Evolutionary conservation across 1,139 yeast genomes (phyloP).

Genomic region (Casaregolazyma lundiana): DNA sequence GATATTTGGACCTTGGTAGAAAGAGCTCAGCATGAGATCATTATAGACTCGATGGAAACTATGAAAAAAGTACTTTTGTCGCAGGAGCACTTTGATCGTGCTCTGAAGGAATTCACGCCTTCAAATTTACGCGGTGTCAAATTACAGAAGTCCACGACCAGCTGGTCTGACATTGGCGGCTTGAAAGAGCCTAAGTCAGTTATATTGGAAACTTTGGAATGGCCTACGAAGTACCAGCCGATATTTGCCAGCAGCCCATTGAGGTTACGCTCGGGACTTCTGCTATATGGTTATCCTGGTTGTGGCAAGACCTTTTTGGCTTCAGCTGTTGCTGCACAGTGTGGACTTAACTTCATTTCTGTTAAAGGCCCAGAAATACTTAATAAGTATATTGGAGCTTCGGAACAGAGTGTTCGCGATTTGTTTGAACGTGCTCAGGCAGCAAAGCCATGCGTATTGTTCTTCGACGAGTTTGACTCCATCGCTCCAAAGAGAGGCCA

Average conservation of each 20-base stretch:
- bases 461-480: slow-evolving; percentile 95
- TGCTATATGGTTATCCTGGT: slow-evolving; percentile 94
- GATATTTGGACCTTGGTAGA: slow-evolving; percentile 73
- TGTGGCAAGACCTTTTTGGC: slow-evolving; percentile 95
- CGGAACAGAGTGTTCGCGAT: slow-evolving; percentile 91
- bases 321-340: slow-evolving; percentile 89
- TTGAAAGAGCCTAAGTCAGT: slow-evolving; percentile 68
- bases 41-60: slow-evolving; percentile 20
- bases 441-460: slow-evolving; percentile 88
- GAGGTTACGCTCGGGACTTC: slow-evolving; percentile 80
- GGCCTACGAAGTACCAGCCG: slow-evolving; percentile 97
- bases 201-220: slow-evolving; percentile 81
- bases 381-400: slow-evolving; percentile 95
- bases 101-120: slow-evolving; percentile 69
- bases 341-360: slow-evolving; percentile 90
- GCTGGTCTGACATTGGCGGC: slow-evolving; percentile 92
- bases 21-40: slow-evolving; percentile 58
- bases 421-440: slow-evolving; percentile 91
- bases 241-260: slow-evolving; percentile 85
- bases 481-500: slow-evolving; percentile 98
- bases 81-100: slow-evolving; percentile 45
- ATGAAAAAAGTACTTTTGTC: slow-evolving; percentile 14
- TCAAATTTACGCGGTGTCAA: slow-evolving; percentile 83
- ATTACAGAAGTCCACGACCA: slow-evolving; percentile 66
- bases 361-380: slow-evolving; percentile 95